Evolutionary conservation across 73 alveolate species (phyloP), one percentile per base, ranked within the genome.

Genomic region (Breviolum minutum): DNA sequence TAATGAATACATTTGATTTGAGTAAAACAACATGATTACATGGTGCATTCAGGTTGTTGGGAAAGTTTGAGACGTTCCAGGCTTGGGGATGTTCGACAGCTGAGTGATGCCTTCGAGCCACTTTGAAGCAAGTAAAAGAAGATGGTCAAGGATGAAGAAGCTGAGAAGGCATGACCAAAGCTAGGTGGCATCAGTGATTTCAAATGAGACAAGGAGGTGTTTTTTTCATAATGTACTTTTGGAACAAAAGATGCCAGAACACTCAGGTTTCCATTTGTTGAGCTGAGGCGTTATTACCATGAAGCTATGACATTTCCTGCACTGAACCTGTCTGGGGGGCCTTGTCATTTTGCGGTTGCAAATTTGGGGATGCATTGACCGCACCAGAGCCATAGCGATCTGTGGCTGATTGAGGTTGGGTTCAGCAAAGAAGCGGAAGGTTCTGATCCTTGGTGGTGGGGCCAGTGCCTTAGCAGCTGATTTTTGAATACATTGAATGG

Each of bases 81-180:
- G 97, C 82, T 92, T 26, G 91, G 98, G 24, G 98, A 92, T 26
- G 90, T 92, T 40, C 98, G 98, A 68, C 98, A 92, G 86, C 89
- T 92, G 82, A 92, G 98, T 19, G 98, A 92, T n/a, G 98, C n/a
- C 12, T 92, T 92, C 22, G 98, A 92, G 98, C 62, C 69, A 6
- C 76, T n/a, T 32, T 40, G 54, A 40, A 40, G 54, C 54, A 64
- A 27, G 54, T 40, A 40, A 40, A 40, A 40, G 54, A 40, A 40
- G 54, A 40, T 40, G 54, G 54, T 40, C 3, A 24, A 0, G 30
- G 48, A 24, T 69, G 19, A 19, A 19, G 19, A 19, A 19, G 79
- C 79, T 19, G 79, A 19, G 19, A 27, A 27, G 86, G 61, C 32
- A 14, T 54, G 8, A 24, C 30, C 30, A 40, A 40, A 40, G 54